phyloP scores from a whole-genome alignment of 2,329 filamentous ascomycete genomes.

The Ilyonectria sp. region DNA sequence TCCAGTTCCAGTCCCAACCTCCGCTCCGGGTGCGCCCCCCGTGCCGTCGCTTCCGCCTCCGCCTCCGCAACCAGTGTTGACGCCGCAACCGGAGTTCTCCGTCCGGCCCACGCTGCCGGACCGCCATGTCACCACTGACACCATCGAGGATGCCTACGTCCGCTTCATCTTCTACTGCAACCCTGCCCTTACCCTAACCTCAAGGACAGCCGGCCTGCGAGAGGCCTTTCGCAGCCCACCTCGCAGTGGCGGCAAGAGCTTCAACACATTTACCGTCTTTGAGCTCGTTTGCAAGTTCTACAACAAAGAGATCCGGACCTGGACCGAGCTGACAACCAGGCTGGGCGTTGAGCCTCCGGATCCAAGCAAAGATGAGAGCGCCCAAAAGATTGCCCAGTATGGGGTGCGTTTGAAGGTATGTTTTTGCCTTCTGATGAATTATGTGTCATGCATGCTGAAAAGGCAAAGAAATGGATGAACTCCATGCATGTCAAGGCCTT shows the following conservation, averaged over 20 bases:
- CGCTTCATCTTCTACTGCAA: conserved; percentile 93
- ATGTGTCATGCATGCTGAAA: conserved; percentile 21
- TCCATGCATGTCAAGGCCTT: conserved; percentile 96
- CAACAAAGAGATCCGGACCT: conserved; percentile 89
- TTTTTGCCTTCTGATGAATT: background rate
- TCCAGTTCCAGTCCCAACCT: conserved; percentile 29
- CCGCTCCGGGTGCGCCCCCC: conserved; percentile 33
- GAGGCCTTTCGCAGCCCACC: conserved; percentile 86
- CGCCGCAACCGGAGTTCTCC: conserved; percentile 34
- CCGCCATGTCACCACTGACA: conserved; percentile 76
- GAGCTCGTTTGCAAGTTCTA: conserved; percentile 85
- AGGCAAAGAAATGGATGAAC: conserved; percentile 89
- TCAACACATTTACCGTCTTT: conserved; percentile 83
- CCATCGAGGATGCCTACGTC: conserved; percentile 87
- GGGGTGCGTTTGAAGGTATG: conserved; percentile 88
- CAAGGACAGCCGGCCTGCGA: conserved; percentile 79
- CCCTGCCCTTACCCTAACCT: conserved; percentile 77
- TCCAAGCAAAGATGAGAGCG: conserved; percentile 86
- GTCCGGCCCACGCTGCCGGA: conserved; percentile 69
- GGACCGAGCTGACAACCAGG: conserved; percentile 88
- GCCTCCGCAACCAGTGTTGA: conserved; percentile 33
- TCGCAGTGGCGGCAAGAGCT: conserved; percentile 89
- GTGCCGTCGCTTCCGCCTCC: conserved; percentile 23
- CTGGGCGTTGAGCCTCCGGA: conserved; percentile 92
- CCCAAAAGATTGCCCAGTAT: conserved; percentile 96